A percentile compares a stretch with the other conserved stretches of the same genome.
Conservation (phyloP, 805 yeast species). For the Yarrowia keelungensis region DNA sequence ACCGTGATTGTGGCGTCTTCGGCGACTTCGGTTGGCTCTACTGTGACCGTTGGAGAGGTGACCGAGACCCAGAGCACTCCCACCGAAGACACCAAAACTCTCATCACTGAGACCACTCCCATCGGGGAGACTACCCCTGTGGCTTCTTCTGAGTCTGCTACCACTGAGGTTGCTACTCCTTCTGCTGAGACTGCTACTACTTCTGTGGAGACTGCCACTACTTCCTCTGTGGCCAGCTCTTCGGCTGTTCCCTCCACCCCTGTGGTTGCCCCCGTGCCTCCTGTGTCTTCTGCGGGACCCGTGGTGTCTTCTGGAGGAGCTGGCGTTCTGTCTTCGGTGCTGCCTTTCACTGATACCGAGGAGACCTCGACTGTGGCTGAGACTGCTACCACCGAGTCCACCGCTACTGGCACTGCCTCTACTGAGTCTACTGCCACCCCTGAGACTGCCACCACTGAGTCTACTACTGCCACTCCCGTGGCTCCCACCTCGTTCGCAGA, state of each 20-base stretch:
- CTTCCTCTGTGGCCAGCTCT: not conserved
- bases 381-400: not conserved
- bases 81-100: conserved; percentile 6
- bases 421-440: not conserved
- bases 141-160: not conserved
- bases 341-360: conserved; percentile 20
- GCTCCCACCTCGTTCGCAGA: conserved; percentile 3
- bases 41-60: conserved; percentile 6
- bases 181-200: too few relatives aligned
- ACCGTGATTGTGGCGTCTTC: conserved; percentile 9
- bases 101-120: conserved; percentile 11
- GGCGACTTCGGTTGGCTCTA: not conserved
- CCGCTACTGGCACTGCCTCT: not conserved
- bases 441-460: conserved; percentile 10
- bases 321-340: conserved; percentile 24
- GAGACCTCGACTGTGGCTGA: conserved; percentile 11
- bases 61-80: not conserved
- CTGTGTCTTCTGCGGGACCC: not conserved
- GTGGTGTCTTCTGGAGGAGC: conserved; percentile 34
- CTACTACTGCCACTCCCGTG: conserved; percentile 31
- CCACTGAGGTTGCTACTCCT: too few relatives aligned
- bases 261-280: not conserved
- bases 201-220: too few relatives aligned
- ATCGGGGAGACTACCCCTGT: conserved; percentile 1
- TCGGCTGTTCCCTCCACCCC: not conserved